These are phyloP conservation scores for Talaromyces sp. DNA, from an alignment of 2,329 filamentous ascomycete genomes.

Conservation along the genomic window DNA sequence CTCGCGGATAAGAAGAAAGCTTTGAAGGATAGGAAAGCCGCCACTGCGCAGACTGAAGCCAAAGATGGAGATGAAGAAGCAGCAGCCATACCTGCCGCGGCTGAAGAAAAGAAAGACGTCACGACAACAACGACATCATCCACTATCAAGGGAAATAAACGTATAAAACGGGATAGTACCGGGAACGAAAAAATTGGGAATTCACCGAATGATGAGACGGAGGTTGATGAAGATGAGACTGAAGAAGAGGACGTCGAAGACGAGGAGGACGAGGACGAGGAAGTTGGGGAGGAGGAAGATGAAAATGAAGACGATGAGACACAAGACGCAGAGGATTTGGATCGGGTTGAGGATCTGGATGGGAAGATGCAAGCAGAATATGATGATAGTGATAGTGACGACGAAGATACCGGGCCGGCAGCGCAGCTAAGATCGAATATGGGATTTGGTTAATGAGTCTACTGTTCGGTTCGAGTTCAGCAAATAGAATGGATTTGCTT, in stretches of 20 bases:
- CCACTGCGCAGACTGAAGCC: slow-evolving; percentile 29
- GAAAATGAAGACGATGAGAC: slow-evolving; percentile 21
- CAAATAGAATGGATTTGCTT: background rate
- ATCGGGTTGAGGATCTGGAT: slow-evolving; percentile 37
- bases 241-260: slow-evolving; percentile 16
- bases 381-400: slow-evolving; percentile 14
- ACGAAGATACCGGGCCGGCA: slow-evolving; percentile 16
- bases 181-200: slow-evolving; percentile 23
- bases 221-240: slow-evolving; percentile 20
- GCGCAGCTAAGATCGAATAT: slow-evolving; percentile 16
- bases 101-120: slow-evolving; percentile 18
- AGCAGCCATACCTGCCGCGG: slow-evolving; percentile 7
- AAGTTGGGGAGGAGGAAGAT: slow-evolving; percentile 20
- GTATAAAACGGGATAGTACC: slow-evolving; percentile 18
- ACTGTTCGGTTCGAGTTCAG: background rate
- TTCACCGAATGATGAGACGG: slow-evolving; percentile 19
- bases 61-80: slow-evolving; percentile 14
- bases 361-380: slow-evolving; percentile 15
- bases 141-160: background rate
- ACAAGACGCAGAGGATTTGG: slow-evolving; percentile 30
- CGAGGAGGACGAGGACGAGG: slow-evolving; percentile 19
- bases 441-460: slow-evolving; percentile 11
- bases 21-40: slow-evolving; percentile 42
- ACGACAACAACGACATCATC: background rate
- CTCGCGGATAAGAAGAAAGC: slow-evolving; percentile 30